Conservation (phyloP, 805 yeast species). For the Yarrowia sp. region DNA sequence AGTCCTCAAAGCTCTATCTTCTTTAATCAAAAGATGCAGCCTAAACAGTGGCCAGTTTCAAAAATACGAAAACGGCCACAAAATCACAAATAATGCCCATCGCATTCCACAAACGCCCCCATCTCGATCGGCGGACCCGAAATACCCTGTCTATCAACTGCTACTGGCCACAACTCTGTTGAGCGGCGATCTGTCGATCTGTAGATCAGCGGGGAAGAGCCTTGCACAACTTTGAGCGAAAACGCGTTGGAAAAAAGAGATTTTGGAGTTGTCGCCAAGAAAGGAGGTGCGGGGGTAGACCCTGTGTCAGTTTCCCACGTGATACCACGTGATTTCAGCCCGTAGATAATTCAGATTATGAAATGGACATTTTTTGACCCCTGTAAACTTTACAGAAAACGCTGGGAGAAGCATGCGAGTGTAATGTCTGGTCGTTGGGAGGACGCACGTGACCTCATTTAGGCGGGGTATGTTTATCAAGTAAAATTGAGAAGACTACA, state of each 20-base stretch:
- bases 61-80: no score
- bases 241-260: not conserved
- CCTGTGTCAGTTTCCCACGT: no score
- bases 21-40: no score
- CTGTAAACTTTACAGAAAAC: not conserved
- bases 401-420: not conserved
- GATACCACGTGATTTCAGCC: not conserved
- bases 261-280: not conserved
- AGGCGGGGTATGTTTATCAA: no score
- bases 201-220: constrained; percentile 13
- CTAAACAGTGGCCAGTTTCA: no score
- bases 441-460: not conserved
- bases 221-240: not conserved
- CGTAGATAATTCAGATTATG: no score
- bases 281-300: not conserved
- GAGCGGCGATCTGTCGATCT: not conserved
- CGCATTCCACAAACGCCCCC: no score
- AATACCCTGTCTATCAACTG: constrained; percentile 9
- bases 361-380: no score
- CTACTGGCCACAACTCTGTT: not conserved
- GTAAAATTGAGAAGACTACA: no score
- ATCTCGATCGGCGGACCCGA: not conserved
- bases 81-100: no score
- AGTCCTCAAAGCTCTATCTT: not conserved
- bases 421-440: no score